A percentile compares a stretch with the other conserved stretches of the same genome.
phyloP scores from a whole-genome alignment of 2,329 filamentous ascomycete species.

The Lasiodiplodia citricola region DNA sequence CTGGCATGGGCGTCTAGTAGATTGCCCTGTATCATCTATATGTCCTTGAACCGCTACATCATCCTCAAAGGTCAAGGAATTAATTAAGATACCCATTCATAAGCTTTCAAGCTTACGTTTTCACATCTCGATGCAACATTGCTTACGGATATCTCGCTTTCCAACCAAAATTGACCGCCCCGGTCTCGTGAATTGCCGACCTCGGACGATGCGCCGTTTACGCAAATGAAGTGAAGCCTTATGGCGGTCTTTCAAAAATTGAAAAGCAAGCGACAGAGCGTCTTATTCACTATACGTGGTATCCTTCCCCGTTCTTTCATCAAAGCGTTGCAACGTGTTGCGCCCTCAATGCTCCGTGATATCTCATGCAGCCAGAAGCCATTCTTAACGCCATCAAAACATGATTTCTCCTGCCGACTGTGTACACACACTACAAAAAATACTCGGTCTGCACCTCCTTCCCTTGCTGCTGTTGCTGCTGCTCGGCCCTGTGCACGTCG shows the following conservation, averaged over 20 bases:
- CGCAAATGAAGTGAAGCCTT: not conserved
- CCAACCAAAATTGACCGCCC: too few species aligned
- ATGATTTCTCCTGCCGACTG: not conserved
- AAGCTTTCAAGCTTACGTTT: not conserved
- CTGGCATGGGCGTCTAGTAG: slow-evolving; percentile 1
- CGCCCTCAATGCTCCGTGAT: slow-evolving; percentile 24
- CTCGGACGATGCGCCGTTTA: too few species aligned
- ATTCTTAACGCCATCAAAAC: slow-evolving; percentile 9
- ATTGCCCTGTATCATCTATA: slow-evolving; percentile 9
- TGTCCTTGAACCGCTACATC: not conserved
- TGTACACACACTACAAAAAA: slow-evolving; percentile 60
- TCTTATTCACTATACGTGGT: slow-evolving; percentile 1
- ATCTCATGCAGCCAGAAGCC: slow-evolving; percentile 19
- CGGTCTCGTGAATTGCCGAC: too few species aligned
- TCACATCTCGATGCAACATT: not conserved
- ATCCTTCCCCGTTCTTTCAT: not conserved
- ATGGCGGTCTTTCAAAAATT: not conserved
- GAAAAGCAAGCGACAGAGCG: not conserved
- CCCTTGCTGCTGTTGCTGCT: slow-evolving; percentile 75
- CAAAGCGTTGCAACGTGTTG: not conserved
- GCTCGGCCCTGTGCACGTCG: slow-evolving; percentile 80
- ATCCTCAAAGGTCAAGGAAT: slow-evolving; percentile 9
- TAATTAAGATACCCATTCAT: slow-evolving; percentile 25
- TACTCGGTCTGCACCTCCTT: slow-evolving; percentile 74
- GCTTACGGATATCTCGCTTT: too few species aligned